Evolutionary conservation across 805 yeast species (phyloP).

Genomic region (Candida xiaguanensis): DNA sequence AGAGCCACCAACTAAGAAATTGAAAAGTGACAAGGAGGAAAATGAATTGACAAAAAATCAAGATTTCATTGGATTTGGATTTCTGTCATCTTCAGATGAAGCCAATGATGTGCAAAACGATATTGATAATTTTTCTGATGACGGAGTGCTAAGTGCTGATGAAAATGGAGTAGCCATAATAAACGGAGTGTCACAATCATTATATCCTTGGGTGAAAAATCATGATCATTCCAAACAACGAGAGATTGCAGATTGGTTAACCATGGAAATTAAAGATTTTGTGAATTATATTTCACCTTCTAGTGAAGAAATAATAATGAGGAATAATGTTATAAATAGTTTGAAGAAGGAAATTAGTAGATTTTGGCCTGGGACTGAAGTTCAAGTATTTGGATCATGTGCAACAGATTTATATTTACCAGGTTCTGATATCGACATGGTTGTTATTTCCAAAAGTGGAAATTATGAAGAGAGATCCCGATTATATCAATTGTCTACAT

Average conservation of each 20-base stretch:
- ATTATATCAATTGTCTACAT: slow-evolving; percentile 69
- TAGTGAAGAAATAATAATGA: slow-evolving; percentile 58
- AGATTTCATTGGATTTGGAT: slow-evolving; percentile 56
- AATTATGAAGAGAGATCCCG: slow-evolving; percentile 60
- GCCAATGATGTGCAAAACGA: slow-evolving; percentile 10
- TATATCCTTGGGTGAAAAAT: slow-evolving; percentile 73
- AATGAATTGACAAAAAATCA: slow-evolving; percentile 43
- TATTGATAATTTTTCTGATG: slow-evolving; percentile 20
- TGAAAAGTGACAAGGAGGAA: slow-evolving; percentile 9
- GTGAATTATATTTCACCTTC: slow-evolving; percentile 85
- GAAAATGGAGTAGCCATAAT: slow-evolving; percentile 16
- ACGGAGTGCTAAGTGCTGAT: slow-evolving; percentile 32
- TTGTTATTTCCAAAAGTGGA: slow-evolving; percentile 61
- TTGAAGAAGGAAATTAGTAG: slow-evolving; percentile 49
- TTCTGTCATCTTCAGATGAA: slow-evolving; percentile 39
- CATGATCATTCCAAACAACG: slow-evolving; percentile 74
- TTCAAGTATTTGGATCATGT: slow-evolving; percentile 87
- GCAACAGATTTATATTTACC: slow-evolving; percentile 93
- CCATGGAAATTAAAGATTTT: slow-evolving; percentile 81
- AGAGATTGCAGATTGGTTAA: slow-evolving; percentile 83
- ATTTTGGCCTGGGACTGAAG: slow-evolving; percentile 76
- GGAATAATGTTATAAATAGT: slow-evolving; percentile 62
- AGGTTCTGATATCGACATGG: slow-evolving; percentile 95
- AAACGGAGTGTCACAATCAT: slow-evolving; percentile 20
- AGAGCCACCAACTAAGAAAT: slow-evolving; percentile 6